Evolutionary conservation across 208 protist species (phyloP).

Genomic region (Jaenimonas drosophilae): DNA sequence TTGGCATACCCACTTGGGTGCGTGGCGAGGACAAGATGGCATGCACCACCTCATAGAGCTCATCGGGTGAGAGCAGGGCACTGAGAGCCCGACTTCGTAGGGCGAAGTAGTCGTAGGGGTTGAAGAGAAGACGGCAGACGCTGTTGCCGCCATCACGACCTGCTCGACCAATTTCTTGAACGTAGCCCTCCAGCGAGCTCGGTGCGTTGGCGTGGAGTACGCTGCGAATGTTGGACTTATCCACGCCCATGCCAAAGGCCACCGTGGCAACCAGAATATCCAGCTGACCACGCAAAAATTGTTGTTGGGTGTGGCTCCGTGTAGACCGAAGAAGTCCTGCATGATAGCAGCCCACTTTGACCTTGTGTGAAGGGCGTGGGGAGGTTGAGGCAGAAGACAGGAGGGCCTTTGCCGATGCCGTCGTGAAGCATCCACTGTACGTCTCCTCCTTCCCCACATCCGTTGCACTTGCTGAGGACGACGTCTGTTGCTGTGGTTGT

Average conservation of each 20-base stretch:
- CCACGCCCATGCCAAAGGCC: constrained; percentile 98
- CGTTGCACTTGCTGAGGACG: constrained; percentile 7
- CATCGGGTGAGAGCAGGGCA: constrained; percentile 37
- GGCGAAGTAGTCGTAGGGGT: constrained; percentile 92
- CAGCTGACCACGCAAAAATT: constrained; percentile 81
- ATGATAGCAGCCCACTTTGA: constrained; percentile 76
- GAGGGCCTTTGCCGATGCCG: no score
- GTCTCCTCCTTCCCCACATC: constrained; percentile 1
- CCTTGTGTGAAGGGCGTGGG: no score
- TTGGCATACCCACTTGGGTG: constrained; percentile 27
- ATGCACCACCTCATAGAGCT: constrained; percentile 43
- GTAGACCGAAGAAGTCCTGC: constrained; percentile 37
- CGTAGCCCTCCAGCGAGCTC: constrained; percentile 95
- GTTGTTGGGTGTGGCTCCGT: constrained; percentile 55
- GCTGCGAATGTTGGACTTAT: constrained; percentile 95
- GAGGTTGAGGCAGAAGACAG: no score
- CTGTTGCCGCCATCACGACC: constrained; percentile 89
- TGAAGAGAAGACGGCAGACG: constrained; percentile 79
- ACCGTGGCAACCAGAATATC: constrained; percentile 94
- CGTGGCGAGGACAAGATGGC: constrained; percentile 29
- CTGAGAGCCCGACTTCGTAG: constrained; percentile 70
- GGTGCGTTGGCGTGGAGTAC: constrained; percentile 95
- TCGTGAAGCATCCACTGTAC: no score
- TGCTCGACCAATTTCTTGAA: constrained; percentile 95
- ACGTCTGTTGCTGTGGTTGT: constrained; percentile 4